A percentile compares a stretch with the other conserved stretches of the same genome.
These are phyloP conservation scores for Scorias spongiosa DNA, from an alignment of 2,329 filamentous ascomycete genomes.

Conservation along the genomic window DNA sequence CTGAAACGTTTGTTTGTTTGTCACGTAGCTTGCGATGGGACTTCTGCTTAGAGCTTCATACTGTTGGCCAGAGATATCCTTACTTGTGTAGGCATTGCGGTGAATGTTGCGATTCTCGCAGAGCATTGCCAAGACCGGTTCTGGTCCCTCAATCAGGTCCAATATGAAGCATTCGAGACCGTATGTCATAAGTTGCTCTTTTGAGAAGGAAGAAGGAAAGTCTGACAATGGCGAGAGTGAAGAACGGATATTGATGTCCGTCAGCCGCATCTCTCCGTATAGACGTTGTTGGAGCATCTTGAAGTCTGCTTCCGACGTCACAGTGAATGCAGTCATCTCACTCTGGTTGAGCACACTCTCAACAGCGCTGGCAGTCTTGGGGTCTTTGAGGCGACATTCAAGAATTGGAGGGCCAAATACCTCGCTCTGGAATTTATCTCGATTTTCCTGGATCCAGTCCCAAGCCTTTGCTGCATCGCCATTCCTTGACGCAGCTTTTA, in stretches of 20 bases:
- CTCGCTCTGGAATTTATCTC: constrained; percentile 52
- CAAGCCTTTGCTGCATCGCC: constrained; percentile 54
- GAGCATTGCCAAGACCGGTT: constrained; percentile 73
- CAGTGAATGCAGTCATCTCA: constrained; percentile 52
- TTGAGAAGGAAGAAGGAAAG: constrained; percentile 40
- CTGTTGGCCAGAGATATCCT: constrained; percentile 50
- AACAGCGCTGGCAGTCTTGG: constrained; percentile 45
- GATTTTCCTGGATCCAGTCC: constrained; percentile 67
- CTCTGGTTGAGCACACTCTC: constrained; percentile 40
- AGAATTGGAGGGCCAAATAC: constrained; percentile 72
- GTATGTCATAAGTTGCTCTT: constrained; percentile 37
- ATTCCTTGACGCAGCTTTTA: constrained; percentile 39
- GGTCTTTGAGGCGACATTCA: constrained; percentile 63
- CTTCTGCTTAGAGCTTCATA: constrained; percentile 48
- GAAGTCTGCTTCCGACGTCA: constrained; percentile 62
- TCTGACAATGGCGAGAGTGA: constrained; percentile 38
- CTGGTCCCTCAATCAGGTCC: constrained; percentile 67
- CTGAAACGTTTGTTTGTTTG: constrained; percentile 47
- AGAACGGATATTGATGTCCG: constrained; percentile 56
- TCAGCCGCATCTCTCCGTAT: constrained; percentile 47
- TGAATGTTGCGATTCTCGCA: constrained; percentile 60
- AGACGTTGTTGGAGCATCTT: constrained; percentile 53
- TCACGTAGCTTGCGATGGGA: constrained; percentile 53
- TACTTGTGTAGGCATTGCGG: constrained; percentile 47
- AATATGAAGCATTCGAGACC: constrained; percentile 71